A percentile compares a stretch with the other conserved stretches of the same genome.
Conservation (phyloP, 441 rosid genomes). For the Populus trichocarpa region DNA sequence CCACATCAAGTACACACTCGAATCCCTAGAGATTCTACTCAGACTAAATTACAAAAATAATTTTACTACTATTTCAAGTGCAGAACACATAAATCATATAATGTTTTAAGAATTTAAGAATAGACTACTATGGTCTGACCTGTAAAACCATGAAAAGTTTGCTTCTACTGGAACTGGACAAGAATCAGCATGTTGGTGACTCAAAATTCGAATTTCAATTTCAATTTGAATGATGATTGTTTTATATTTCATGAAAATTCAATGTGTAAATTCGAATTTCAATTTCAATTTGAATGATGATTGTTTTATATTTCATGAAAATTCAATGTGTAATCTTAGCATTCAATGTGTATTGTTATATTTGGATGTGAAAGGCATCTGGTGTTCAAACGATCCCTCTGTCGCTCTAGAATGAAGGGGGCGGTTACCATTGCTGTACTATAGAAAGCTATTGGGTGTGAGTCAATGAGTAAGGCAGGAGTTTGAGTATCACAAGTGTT, state of each 20-base stretch:
- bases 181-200: background rate
- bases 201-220: background rate
- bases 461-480: too few relatives aligned
- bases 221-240: background rate
- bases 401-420: too few relatives aligned
- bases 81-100: background rate
- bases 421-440: too few relatives aligned
- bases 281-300: background rate
- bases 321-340: too few relatives aligned
- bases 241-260: background rate
- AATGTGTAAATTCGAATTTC: too few relatives aligned
- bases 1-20: background rate
- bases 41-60: background rate
- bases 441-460: too few relatives aligned
- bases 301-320: background rate
- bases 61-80: too few relatives aligned
- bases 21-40: background rate
- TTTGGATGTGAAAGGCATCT: too few relatives aligned
- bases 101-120: background rate
- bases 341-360: too few relatives aligned
- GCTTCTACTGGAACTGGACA: background rate
- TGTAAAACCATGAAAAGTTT: background rate
- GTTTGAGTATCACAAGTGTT: too few relatives aligned
- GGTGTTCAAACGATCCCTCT: too few relatives aligned
- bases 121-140: background rate